Percentiles rank a stretch among this genome's conserved stretches.
Conservation (phyloP, 2,329 filamentous ascomycete genomes). For the Dactylella cylindrospora region DNA sequence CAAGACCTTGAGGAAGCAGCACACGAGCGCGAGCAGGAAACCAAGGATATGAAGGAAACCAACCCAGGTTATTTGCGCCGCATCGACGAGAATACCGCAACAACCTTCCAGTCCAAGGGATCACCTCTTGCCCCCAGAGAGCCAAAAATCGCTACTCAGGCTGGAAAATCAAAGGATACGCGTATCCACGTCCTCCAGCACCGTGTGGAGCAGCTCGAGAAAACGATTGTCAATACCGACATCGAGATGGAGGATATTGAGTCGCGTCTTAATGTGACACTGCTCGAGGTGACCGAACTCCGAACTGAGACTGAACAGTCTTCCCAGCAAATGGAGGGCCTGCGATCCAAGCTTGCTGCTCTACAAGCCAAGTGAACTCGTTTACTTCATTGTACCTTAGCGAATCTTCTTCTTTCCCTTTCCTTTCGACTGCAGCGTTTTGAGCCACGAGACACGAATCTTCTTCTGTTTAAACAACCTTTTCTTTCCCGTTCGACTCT, state of each 20-base stretch:
- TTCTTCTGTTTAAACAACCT: constrained; percentile 30
- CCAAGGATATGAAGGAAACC: constrained; percentile 71
- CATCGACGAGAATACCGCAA: constrained; percentile 52
- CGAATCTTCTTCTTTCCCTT: constrained; percentile 23
- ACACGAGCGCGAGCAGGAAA: constrained; percentile 80
- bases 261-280: constrained; percentile 75
- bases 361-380: constrained; percentile 60
- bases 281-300: constrained; percentile 78
- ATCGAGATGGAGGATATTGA: constrained; percentile 82
- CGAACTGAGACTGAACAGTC: constrained; percentile 75
- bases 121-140: constrained; percentile 46
- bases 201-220: constrained; percentile 81
- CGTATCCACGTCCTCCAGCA: constrained; percentile 66
- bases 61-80: constrained; percentile 76
- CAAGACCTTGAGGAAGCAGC: constrained; percentile 83
- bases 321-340: constrained; percentile 67
- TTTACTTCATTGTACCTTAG: constrained; percentile 19
- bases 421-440: constrained; percentile 28
- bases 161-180: constrained; percentile 53
- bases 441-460: constrained; percentile 43
- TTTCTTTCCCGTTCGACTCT: background rate
- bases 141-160: constrained; percentile 41
- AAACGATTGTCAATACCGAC: constrained; percentile 73
- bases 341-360: constrained; percentile 67
- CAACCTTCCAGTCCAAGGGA: constrained; percentile 16